Percentiles rank a stretch among this genome's conserved stretches.
These are phyloP conservation scores for Tephrocybe sp. DNA, from an alignment of 768 basidiomycete species.

Conservation along the genomic window DNA sequence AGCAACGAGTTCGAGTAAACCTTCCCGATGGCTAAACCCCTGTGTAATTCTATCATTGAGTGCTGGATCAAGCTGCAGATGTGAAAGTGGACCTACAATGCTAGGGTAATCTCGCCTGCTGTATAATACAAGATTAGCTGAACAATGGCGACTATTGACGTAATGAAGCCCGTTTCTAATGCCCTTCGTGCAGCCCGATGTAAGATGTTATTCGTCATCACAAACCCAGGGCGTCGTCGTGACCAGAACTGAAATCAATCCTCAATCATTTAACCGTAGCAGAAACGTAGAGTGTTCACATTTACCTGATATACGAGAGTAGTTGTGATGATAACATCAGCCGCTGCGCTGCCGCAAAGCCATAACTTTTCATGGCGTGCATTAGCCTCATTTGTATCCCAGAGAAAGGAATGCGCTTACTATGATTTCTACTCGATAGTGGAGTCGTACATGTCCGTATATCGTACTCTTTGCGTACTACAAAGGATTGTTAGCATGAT, in stretches of 20 bases:
- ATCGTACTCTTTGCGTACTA: not conserved
- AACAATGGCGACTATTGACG: not conserved
- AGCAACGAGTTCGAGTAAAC: not conserved
- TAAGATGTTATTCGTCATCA: not conserved
- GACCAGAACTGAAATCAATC: constrained; percentile 1
- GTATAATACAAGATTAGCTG: not conserved
- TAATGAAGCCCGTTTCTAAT: not conserved
- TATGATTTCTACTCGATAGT: not conserved
- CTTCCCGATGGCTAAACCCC: not conserved
- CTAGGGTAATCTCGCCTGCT: not conserved
- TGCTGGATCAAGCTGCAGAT: not conserved
- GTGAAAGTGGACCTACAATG: not conserved
- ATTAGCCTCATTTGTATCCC: not conserved
- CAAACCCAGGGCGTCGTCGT: not conserved
- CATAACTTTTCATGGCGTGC: not conserved
- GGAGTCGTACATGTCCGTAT: not conserved
- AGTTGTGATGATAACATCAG: not conserved
- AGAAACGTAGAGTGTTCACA: too few relatives aligned
- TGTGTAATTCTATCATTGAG: not conserved
- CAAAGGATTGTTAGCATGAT: not conserved
- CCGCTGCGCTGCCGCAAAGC: not conserved
- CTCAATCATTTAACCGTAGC: too few relatives aligned
- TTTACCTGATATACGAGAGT: not conserved
- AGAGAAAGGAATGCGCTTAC: not conserved
- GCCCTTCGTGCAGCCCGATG: not conserved